phyloP scores from a whole-genome alignment of 768 basidiomycete species.

The Trametes cubensis region DNA sequence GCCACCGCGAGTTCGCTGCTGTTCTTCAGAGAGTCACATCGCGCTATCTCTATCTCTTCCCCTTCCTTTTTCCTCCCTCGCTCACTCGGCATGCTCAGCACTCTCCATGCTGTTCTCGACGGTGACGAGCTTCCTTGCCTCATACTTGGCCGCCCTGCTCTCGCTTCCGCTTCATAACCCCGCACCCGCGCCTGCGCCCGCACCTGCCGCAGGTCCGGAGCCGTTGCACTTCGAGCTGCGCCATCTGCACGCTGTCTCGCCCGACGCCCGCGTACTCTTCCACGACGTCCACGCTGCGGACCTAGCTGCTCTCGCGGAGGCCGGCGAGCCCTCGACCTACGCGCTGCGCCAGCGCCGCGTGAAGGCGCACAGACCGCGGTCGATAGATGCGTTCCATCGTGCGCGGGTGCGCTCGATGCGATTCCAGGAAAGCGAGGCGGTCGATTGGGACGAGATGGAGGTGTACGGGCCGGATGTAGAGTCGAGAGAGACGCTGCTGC shows the following conservation, averaged over 20 bases:
- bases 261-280: conserved; percentile 61
- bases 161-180: background rate
- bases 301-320: conserved; percentile 1
- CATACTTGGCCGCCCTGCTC: conserved; percentile 10
- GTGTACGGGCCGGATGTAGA: conserved; percentile 76
- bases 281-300: conserved; percentile 45
- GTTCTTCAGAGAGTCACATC: background rate
- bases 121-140: conserved; percentile 21
- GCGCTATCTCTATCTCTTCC: background rate
- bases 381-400: conserved; percentile 40
- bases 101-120: conserved; percentile 27
- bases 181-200: background rate
- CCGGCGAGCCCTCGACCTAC: conserved; percentile 31
- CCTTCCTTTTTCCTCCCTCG: background rate
- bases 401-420: conserved; percentile 40
- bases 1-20: conserved; percentile 7
- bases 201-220: background rate
- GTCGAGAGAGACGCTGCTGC: conserved; percentile 71
- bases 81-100: conserved; percentile 18
- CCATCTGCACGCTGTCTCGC: conserved; percentile 64
- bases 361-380: conserved; percentile 51
- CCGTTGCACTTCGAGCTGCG: conserved; percentile 63
- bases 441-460: conserved; percentile 78
- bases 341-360: conserved; percentile 47
- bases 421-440: conserved; percentile 40